A percentile compares a stretch with the other conserved stretches of the same genome.
Evolutionary conservation across 495 filamentous ascomycete genomes (phyloP).

Genomic region (Hyaloscypha hepaticicola): DNA sequence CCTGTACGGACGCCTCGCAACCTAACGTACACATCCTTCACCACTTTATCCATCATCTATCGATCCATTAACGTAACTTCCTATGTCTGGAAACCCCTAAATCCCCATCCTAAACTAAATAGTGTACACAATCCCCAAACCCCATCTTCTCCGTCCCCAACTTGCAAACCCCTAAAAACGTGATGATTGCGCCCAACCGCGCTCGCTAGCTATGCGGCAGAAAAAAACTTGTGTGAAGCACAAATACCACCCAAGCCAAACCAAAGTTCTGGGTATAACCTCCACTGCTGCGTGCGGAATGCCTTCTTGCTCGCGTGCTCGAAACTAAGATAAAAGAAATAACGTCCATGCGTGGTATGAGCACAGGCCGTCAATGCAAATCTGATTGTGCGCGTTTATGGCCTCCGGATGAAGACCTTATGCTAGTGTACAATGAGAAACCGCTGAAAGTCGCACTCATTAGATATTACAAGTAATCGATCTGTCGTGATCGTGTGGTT

Average conservation of each 20-base stretch:
- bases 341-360: not conserved
- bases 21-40: not conserved
- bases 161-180: not conserved
- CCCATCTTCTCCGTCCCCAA: not conserved
- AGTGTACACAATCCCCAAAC: not conserved
- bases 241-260: constrained; percentile 7
- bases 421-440: constrained; percentile 6
- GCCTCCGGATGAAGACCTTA: not conserved
- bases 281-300: constrained; percentile 4
- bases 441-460: constrained; percentile 4
- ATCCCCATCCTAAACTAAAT: not conserved
- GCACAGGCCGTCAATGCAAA: constrained; percentile 7
- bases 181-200: not conserved
- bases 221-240: not conserved
- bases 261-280: constrained; percentile 17
- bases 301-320: constrained; percentile 3
- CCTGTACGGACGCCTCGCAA: not conserved
- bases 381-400: not conserved
- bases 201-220: not conserved
- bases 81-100: not conserved
- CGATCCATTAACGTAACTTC: not conserved
- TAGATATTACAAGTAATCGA: constrained; percentile 23
- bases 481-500: constrained; percentile 12
- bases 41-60: not conserved
- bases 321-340: not conserved